Base-by-base conservation (phyloP, 495 filamentous ascomycete genomes). In the Penicillium steckii region DNA sequence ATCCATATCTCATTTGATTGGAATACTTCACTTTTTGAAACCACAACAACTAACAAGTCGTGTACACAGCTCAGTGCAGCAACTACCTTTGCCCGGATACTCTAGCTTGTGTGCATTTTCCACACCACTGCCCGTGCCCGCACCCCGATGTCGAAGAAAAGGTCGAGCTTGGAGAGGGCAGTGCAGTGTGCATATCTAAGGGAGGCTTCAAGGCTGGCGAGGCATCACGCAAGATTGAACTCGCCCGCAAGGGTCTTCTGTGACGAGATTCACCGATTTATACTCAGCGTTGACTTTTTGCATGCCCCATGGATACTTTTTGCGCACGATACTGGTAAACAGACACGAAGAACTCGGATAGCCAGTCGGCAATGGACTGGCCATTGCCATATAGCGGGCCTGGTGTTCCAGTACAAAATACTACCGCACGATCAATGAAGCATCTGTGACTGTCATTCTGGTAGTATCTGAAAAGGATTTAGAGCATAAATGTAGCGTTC, bases 11-110 rank as follows among this genome's bases (percentile, higher is more conserved):
- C 5, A 9, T 17, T 8, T 17, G 6, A 37, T 8, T 3, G 8
- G 18, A 29, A 17, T n/a, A 24, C 15, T 44, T 30, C 13, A 4
- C 25, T 17, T n/a, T 15, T 22, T 44, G 15, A 26, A 29, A 33
- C 7, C 13, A 13, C 49, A 30, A 5, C 54, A 32, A 24, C 18
- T 35, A 8, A 7, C 17, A 35, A 44, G 33, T 26, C 19, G 2
- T 10, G 29, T 33, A 27, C 22, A 32, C 52, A 88, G 83, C 87
- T 8, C 84, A 81, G 64, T 97, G 91, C 75, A 80, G 86, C 52
- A 89, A 91, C 60, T 97, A 95, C 65, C 83, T 96, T n/a, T 96
- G 91, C 63, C 91, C 91, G 1, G 86, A 83, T 45, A 96, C 90
- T 3, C 81, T 96, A 21, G 86, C 90, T 5, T 97, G 91, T 74